Base-by-base conservation (phyloP, 192 early-diverging fungal species). In the Coemansia asiatica region DNA sequence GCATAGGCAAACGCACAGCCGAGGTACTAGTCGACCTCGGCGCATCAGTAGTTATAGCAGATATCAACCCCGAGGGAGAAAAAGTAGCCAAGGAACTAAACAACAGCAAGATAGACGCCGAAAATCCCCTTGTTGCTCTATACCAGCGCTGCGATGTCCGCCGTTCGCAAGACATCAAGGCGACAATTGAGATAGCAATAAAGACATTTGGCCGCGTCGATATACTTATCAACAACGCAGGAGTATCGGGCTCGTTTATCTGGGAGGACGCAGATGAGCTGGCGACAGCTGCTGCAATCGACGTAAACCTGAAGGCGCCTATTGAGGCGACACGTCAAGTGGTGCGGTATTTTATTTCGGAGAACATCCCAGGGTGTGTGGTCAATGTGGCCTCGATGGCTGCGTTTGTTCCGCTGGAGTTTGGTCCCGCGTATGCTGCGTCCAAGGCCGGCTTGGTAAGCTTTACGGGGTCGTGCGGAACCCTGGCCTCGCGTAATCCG, bases 301-400 rank as follows among this genome's bases (percentile, higher is more conserved):
- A 89, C 62, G 85, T 91, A 61, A 88, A 93, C 76, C 74, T 93
- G 35, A 86, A 81, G 9, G 89, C 87, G 25, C 88, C 91, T n/a
- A 84, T 93, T 44, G 71, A 87, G 10, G 89, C 89, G 18, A 91
- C 91, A 0, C 83, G 87, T 2, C 63, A 89, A 21, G 91, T 86
- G 0, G 71, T 91, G 31, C 59, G 80, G 19, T 68, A 85, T 50
- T 75, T 90, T 63, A 33, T 71, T 10, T 68, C 70, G 27, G 73
- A 72, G 8, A 59, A 74, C 18, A 75, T 71, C 7, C 47, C 28
- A 6, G 90, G 87, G 7, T 84, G 89, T 22, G 85, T 90, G 36
- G 68, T 93, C 51, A 93, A 89, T 68, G 86, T 86, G 2, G 85
- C 91, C 2, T 89, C 87, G 9, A 74, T 89, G 28, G 85, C 87